Evolutionary conservation across 345 rosid genomes (phyloP).

Genomic region (Limnanthes douglasii): DNA sequence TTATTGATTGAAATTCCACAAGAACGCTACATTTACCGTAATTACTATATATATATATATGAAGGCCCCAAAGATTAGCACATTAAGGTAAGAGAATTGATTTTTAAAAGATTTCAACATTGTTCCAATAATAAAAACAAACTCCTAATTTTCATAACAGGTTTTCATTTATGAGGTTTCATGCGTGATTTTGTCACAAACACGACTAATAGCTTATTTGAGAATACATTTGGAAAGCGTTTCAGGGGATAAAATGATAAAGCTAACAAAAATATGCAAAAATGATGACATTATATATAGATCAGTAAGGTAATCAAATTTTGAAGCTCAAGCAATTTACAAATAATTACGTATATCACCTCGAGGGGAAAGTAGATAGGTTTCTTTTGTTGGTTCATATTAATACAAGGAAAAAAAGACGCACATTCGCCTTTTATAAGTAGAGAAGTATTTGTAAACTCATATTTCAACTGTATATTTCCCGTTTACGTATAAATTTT

Average conservation of each 20-base stretch:
- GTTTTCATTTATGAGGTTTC: slow-evolving; percentile 64
- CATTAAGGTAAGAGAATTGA: slow-evolving; percentile 8
- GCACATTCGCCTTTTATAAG: slow-evolving; percentile 37
- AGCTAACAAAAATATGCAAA: too few species aligned
- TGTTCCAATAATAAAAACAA: too few species aligned
- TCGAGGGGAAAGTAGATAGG: slow-evolving; percentile 76
- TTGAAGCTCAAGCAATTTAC: slow-evolving; percentile 6
- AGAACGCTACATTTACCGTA: slow-evolving; percentile 38
- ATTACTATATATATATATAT: slow-evolving; percentile 17
- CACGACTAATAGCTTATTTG: slow-evolving; percentile 44
- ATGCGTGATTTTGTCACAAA: too few species aligned
- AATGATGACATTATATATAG: too few species aligned
- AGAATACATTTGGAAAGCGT: slow-evolving; percentile 67
- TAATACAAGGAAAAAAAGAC: slow-evolving; percentile 62
- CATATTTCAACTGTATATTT: slow-evolving; percentile 41
- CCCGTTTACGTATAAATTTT: too few species aligned
- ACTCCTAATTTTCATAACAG: slow-evolving; percentile 47
- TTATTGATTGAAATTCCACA: slow-evolving; percentile 64
- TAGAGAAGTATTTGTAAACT: slow-evolving; percentile 70
- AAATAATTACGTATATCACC: slow-evolving; percentile 19
- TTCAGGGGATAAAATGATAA: slow-evolving; percentile 72
- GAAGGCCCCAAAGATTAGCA: slow-evolving; percentile 50
- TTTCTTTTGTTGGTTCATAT: slow-evolving; percentile 74
- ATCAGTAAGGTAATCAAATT: too few species aligned
- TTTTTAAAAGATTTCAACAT: slow-evolving; percentile 10